These are phyloP conservation scores for Ogataea polymorpha DNA, from an alignment of 805 yeast species.

Conservation along the genomic window DNA sequence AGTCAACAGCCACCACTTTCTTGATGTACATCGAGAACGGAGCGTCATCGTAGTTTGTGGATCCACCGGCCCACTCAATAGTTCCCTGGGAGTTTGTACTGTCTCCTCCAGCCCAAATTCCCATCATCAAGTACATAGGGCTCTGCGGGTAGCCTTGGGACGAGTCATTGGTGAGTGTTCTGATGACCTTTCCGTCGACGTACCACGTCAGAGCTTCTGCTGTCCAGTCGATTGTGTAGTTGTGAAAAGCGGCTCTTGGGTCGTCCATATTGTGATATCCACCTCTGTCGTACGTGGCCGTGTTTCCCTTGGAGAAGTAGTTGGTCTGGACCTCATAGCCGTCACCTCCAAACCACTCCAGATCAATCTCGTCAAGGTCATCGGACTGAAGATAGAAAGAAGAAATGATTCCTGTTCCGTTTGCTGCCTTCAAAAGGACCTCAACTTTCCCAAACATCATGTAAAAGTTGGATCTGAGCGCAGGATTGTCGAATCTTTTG, in stretches of 20 bases:
- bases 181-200: conserved; percentile 64
- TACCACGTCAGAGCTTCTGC: conserved; percentile 63
- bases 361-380: conserved; percentile 85
- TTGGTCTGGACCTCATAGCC: conserved; percentile 70
- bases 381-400: conserved; percentile 79
- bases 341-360: conserved; percentile 87
- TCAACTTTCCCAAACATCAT: conserved; percentile 88
- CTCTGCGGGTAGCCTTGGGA: conserved; percentile 81
- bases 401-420: conserved; percentile 77
- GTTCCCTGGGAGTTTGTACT: conserved; percentile 61
- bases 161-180: conserved; percentile 55
- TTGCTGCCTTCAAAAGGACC: conserved; percentile 65
- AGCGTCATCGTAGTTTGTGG: conserved; percentile 57
- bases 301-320: conserved; percentile 78
- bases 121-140: conserved; percentile 74
- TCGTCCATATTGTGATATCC: conserved; percentile 55
- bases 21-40: conserved; percentile 70
- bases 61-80: conserved; percentile 81
- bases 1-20: conserved; percentile 60
- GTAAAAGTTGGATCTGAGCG: conserved; percentile 72
- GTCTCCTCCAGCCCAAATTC: conserved; percentile 86
- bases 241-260: conserved; percentile 63
- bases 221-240: conserved; percentile 85
- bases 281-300: conserved; percentile 78
- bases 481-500: conserved; percentile 72